These are phyloP conservation scores for Mucor ambiguus DNA, from an alignment of 371 early-diverging fungal species.

Conservation along the genomic window DNA sequence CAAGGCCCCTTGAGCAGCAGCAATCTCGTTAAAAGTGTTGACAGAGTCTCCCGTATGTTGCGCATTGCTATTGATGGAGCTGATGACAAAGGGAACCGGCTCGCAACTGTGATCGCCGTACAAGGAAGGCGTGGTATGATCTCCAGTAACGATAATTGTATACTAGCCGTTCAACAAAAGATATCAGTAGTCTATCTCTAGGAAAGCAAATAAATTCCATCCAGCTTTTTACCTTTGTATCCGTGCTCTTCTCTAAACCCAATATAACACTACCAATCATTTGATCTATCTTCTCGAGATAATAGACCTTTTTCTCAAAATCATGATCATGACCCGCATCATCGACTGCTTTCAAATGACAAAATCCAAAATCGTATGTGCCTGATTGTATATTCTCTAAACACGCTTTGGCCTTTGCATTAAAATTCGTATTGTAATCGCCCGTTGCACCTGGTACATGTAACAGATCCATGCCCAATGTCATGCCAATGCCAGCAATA, in stretches of 20 bases:
- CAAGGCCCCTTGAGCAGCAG: slow-evolving; percentile 32
- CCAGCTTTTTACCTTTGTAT: background rate
- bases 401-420: slow-evolving; percentile 45
- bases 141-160: slow-evolving; percentile 52
- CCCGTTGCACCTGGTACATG: slow-evolving; percentile 55
- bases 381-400: slow-evolving; percentile 18
- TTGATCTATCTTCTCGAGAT: slow-evolving; percentile 45
- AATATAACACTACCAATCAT: slow-evolving; percentile 42
- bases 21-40: slow-evolving; percentile 33
- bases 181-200: too few species aligned
- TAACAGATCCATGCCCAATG: slow-evolving; percentile 49
- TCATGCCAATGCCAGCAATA: slow-evolving; percentile 56
- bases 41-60: slow-evolving; percentile 26
- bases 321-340: slow-evolving; percentile 41
- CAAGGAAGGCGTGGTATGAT: slow-evolving; percentile 55
- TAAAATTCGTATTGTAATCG: slow-evolving; percentile 49
- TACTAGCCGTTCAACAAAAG: slow-evolving; percentile 27
- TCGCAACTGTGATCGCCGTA: slow-evolving; percentile 57
- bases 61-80: slow-evolving; percentile 5
- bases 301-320: slow-evolving; percentile 24
- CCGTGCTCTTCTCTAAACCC: slow-evolving; percentile 21
- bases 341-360: slow-evolving; percentile 61
- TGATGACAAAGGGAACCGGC: slow-evolving; percentile 51
- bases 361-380: slow-evolving; percentile 51
- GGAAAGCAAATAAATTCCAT: background rate